phyloP scores from a whole-genome alignment of 2,329 filamentous ascomycete species.

The Fusarium sp. region DNA sequence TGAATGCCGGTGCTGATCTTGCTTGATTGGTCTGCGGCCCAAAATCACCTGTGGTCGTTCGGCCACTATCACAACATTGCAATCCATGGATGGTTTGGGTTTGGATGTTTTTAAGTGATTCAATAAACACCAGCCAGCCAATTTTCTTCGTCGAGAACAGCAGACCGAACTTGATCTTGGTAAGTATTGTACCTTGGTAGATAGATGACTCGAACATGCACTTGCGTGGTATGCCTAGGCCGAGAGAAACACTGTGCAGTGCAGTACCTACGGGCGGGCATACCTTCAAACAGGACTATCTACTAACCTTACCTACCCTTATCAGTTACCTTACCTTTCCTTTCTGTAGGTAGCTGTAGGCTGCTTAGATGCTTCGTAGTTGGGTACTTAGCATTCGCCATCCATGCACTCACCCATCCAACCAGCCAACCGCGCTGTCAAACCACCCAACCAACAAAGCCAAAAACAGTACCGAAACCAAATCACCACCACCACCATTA shows the following conservation, averaged over 20 bases:
- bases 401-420: background rate
- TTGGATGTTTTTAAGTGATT: slow-evolving; percentile 31
- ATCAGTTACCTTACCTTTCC: too few species aligned
- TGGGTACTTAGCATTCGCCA: slow-evolving; percentile 35
- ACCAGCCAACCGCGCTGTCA: background rate
- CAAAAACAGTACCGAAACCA: slow-evolving; percentile 30
- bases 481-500: slow-evolving; percentile 32
- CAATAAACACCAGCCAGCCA: slow-evolving; percentile 7
- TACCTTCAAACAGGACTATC: background rate
- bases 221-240: background rate
- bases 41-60: slow-evolving; percentile 28
- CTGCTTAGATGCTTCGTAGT: too few species aligned
- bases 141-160: slow-evolving; percentile 14
- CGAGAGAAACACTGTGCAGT: slow-evolving; percentile 11
- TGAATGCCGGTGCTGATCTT: slow-evolving; percentile 10
- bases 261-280: background rate
- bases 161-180: background rate
- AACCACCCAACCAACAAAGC: slow-evolving; percentile 15
- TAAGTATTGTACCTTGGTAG: background rate
- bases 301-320: too few species aligned
- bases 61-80: slow-evolving; percentile 37
- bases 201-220: background rate
- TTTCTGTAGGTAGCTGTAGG: too few species aligned
- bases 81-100: background rate
- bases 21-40: slow-evolving; percentile 28